Evolutionary conservation across 805 yeast genomes (phyloP).

Genomic region (Yamadazyma paraphyllophila): DNA sequence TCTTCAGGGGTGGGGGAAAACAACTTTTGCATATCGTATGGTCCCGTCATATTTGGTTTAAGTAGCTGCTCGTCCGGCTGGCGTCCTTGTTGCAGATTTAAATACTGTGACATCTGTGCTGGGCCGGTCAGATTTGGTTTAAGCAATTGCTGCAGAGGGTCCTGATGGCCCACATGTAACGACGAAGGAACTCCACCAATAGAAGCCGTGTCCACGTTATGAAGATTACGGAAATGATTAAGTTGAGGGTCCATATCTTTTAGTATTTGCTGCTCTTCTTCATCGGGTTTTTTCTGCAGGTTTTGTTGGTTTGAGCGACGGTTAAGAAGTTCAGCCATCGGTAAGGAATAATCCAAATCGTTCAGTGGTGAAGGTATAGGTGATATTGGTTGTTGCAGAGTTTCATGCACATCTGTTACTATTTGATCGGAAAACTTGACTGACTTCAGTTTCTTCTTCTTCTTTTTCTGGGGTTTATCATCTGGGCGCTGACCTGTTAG

Average conservation of each 20-base stretch:
- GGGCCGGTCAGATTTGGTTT: constrained; percentile 47
- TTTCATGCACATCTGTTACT: constrained; percentile 43
- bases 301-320: constrained; percentile 27
- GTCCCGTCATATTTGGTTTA: constrained; percentile 47
- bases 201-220: constrained; percentile 70
- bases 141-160: constrained; percentile 18
- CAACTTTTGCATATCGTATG: constrained; percentile 28
- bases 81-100: constrained; percentile 5
- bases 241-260: constrained; percentile 74
- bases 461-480: constrained; percentile 33
- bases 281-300: constrained; percentile 16
- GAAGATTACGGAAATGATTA: constrained; percentile 69
- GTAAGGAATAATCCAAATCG: constrained; percentile 58
- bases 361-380: constrained; percentile 18
- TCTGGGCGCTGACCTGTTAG: constrained; percentile 76
- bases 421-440: constrained; percentile 75
- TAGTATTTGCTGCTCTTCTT: constrained; percentile 66
- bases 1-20: constrained; percentile 15
- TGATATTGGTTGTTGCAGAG: constrained; percentile 17
- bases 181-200: constrained; percentile 67
- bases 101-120: constrained; percentile 36
- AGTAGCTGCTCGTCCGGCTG: constrained; percentile 17
- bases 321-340: constrained; percentile 71
- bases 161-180: constrained; percentile 33
- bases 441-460: constrained; percentile 46